Conservation (phyloP, 2,329 filamentous ascomycete species). For the Xylaria sp. region DNA sequence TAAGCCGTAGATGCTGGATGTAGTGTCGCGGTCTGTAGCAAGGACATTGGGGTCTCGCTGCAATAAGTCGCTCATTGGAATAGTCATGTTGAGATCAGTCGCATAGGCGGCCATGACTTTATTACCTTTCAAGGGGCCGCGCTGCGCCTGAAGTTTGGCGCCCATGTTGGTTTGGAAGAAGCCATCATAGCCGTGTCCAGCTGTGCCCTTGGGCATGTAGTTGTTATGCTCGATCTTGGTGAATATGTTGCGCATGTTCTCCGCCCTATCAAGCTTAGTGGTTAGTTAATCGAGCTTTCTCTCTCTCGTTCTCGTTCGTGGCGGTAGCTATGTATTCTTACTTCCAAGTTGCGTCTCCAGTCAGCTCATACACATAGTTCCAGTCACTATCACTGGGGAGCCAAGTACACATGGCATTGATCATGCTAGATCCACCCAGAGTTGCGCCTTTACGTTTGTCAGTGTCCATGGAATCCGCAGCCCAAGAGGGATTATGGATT, state of each 20-base stretch:
- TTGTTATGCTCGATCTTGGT: conserved; percentile 38
- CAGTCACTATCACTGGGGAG: conserved; percentile 40
- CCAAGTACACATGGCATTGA: conserved; percentile 37
- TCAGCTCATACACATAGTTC: conserved; percentile 39
- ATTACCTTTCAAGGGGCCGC: conserved; percentile 21
- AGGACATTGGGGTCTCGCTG: conserved; percentile 36
- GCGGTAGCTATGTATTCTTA: conserved; percentile 16
- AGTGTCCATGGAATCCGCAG: neutral
- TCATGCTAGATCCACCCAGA: conserved; percentile 44
- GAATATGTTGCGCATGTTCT: conserved; percentile 37
- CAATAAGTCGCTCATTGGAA: conserved; percentile 29
- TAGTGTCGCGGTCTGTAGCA: conserved; percentile 30
- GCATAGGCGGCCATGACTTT: conserved; percentile 31
- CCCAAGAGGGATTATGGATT: neutral
- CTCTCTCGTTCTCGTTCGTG: neutral
- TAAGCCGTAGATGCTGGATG: conserved; percentile 34
- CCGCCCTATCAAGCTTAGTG: conserved; percentile 13
- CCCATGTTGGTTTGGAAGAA: conserved; percentile 34
- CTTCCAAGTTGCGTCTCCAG: conserved; percentile 40
- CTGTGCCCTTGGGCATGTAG: conserved; percentile 35
- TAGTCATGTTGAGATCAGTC: conserved; percentile 20
- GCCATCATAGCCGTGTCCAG: conserved; percentile 38
- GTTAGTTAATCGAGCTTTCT: conserved; percentile 5
- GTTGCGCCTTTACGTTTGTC: conserved; percentile 33
- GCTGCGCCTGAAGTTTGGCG: conserved; percentile 29